Base-by-base conservation (phyloP, 106 monocot genomes). In the Hemerocallis citrina region DNA sequence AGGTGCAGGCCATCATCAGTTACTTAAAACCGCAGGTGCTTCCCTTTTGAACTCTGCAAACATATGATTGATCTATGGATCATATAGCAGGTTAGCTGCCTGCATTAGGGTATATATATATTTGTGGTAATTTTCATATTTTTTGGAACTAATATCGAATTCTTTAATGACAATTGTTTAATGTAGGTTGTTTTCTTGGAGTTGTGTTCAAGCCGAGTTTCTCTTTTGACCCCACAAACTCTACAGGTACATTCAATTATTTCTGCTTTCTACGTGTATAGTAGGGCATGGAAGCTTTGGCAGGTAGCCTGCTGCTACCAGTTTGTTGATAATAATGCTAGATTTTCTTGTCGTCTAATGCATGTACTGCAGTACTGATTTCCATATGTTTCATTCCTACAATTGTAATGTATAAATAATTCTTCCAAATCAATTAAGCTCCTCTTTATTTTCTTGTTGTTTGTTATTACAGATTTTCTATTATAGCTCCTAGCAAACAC, bases 1-100 rank as follows among this genome's bases (percentile, higher is more conserved):
- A 91, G 75, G 96, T 96, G 55, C 73, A 81, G 72, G 76, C 80
- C 0, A 70, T 96, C 62, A 87, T 96, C 74, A 68, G 45, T 16
- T 80, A 59, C 72, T 71, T 96, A 81, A 96, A 96, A 82, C 96
- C 96, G 15, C 76, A 96, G 96, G 96, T 96, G 68, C 81, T 86
- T 78, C 52, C 33, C 67, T 72, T 64, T 57, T 22, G 30, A 62
- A 37, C 55, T 41, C 34, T 57, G 20, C 30, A 68, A 46, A 34
- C 35, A 57, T 36, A 56, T 71, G 23, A 64, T 63, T 75, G 54
- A 48, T 73, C 14, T n/a, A 63, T 69, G 41, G 72, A 52, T 70
- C 56, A 62, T 57, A 61, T 71, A 56, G 73, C 56, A 77, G 74
- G 73, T 70, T 83, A 57, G 60, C 54, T 62, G 61, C 66, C 68